Percentiles rank a stretch among this genome's conserved stretches.
Conservation (phyloP, 2,329 filamentous ascomycete genomes). For the Fusarium sp. region DNA sequence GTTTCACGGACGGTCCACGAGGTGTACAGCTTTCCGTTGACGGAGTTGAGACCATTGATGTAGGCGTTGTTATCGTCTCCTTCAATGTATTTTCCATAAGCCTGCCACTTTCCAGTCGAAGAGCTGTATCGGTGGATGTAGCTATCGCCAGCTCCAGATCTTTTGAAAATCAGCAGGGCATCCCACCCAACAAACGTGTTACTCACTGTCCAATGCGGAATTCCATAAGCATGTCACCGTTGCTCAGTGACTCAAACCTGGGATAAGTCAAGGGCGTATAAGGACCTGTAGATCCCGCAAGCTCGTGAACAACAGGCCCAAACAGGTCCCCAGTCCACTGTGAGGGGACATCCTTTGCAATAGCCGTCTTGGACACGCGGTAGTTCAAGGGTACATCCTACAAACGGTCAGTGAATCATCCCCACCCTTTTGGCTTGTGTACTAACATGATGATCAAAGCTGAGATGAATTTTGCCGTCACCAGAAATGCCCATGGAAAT, state of each 20-base stretch:
- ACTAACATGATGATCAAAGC: conserved; percentile 33
- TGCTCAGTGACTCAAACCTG: conserved; percentile 17
- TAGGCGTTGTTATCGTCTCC: conserved; percentile 34
- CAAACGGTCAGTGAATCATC: neutral
- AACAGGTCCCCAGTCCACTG: conserved; percentile 22
- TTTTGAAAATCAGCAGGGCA: neutral
- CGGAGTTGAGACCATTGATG: conserved; percentile 27
- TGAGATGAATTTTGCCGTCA: conserved; percentile 32
- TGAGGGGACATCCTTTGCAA: conserved; percentile 11
- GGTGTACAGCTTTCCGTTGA: conserved; percentile 26
- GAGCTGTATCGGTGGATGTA: conserved; percentile 36
- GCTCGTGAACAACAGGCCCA: conserved; percentile 18
- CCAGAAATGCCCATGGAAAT: conserved; percentile 36
- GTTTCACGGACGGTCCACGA: conserved; percentile 34
- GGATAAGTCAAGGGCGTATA: conserved; percentile 28
- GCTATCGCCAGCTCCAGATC: conserved; percentile 28
- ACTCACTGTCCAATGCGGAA: conserved; percentile 33
- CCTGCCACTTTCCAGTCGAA: conserved; percentile 26
- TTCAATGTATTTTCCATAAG: conserved; percentile 29
- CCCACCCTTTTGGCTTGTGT: accelerated
- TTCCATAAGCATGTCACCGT: conserved; percentile 23
- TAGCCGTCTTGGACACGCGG: conserved; percentile 4
- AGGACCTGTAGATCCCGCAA: conserved; percentile 17
- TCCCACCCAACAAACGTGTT: accelerated
- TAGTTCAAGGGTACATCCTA: conserved; percentile 36